Evolutionary conservation across 305 asterid genomes (phyloP).

Genomic region (Ilex paraguariensis): DNA sequence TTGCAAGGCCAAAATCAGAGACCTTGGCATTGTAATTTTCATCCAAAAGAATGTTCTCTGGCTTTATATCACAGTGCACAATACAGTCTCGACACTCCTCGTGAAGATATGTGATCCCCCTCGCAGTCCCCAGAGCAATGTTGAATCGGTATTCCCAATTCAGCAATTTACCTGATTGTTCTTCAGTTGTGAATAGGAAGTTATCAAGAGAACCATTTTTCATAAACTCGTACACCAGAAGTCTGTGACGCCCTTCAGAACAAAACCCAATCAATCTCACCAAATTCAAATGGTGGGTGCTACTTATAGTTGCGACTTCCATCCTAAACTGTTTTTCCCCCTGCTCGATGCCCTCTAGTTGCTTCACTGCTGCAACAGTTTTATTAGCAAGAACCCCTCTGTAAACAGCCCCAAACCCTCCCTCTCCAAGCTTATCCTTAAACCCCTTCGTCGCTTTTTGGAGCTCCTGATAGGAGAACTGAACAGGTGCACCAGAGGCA

Average conservation of each 20-base stretch:
- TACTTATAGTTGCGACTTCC: slow-evolving; percentile 93
- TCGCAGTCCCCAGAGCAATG: slow-evolving; percentile 72
- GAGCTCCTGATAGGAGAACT: slow-evolving; percentile 68
- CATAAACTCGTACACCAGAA: slow-evolving; percentile 79
- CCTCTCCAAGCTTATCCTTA: slow-evolving; percentile 83
- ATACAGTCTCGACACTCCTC: slow-evolving; percentile 88
- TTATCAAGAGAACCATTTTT: slow-evolving; percentile 68
- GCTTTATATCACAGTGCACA: slow-evolving; percentile 81
- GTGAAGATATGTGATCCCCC: slow-evolving; percentile 73
- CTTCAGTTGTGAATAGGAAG: slow-evolving; percentile 45
- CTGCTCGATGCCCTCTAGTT: slow-evolving; percentile 85
- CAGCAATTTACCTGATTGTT: slow-evolving; percentile 48
- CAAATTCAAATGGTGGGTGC: slow-evolving; percentile 89
- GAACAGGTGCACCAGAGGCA: slow-evolving; percentile 91
- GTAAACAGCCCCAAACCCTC: slow-evolving; percentile 85
- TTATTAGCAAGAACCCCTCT: slow-evolving; percentile 61
- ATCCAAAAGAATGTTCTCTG: slow-evolving; percentile 78
- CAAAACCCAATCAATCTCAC: slow-evolving; percentile 84
- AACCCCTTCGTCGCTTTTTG: slow-evolving; percentile 68
- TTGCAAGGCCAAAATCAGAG: slow-evolving; percentile 90
- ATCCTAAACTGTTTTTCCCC: slow-evolving; percentile 85
- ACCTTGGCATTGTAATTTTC: slow-evolving; percentile 68
- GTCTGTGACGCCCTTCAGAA: slow-evolving; percentile 74
- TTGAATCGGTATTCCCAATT: slow-evolving; percentile 63
- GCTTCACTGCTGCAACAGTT: slow-evolving; percentile 63